A percentile compares a stretch with the other conserved stretches of the same genome.
Conservation (phyloP, 1,284 basidiomycete genomes). For the Moniliella sp. region DNA sequence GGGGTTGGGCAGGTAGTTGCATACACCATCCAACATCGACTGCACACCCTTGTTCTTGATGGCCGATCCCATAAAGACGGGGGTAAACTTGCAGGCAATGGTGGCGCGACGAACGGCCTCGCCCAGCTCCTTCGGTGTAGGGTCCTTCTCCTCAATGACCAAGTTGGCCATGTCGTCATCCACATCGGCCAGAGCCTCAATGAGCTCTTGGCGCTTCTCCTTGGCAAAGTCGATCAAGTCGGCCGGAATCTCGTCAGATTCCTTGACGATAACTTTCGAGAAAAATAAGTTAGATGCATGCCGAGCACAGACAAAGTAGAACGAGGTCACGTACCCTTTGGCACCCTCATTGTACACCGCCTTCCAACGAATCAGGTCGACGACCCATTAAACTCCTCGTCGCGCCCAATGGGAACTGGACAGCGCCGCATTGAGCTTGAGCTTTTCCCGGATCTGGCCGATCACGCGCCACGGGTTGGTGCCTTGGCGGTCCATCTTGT, state of each 20-base stretch:
- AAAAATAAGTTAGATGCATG: no score
- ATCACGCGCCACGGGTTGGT: slow-evolving; percentile 92
- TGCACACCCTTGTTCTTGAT: slow-evolving; percentile 96
- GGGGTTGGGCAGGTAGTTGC: slow-evolving; percentile 80
- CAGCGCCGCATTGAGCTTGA: slow-evolving; percentile 83
- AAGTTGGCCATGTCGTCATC: slow-evolving; percentile 84
- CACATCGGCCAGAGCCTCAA: slow-evolving; percentile 84
- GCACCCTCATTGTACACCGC: slow-evolving; percentile 79
- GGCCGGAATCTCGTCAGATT: slow-evolving; percentile 69
- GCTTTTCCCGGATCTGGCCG: slow-evolving; percentile 70
- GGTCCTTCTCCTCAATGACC: slow-evolving; percentile 48
- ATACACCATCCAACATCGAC: slow-evolving; percentile 77
- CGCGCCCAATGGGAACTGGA: slow-evolving; percentile 87
- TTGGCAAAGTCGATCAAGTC: slow-evolving; percentile 38
- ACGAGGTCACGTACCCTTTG: slow-evolving; percentile 75
- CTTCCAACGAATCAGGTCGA: slow-evolving; percentile 86
- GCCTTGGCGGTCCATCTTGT: slow-evolving; percentile 97
- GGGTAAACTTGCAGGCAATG: slow-evolving; percentile 67
- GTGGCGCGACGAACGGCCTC: slow-evolving; percentile 72
- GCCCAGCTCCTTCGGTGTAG: slow-evolving; percentile 45
- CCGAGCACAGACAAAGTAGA: no score
- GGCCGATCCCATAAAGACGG: slow-evolving; percentile 88
- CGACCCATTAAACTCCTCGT: slow-evolving; percentile 72
- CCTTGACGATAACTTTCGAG: no score
- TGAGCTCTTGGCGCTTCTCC: slow-evolving; percentile 47